phyloP scores from a whole-genome alignment of 768 basidiomycete species.

The Lactifluus piperatus region DNA sequence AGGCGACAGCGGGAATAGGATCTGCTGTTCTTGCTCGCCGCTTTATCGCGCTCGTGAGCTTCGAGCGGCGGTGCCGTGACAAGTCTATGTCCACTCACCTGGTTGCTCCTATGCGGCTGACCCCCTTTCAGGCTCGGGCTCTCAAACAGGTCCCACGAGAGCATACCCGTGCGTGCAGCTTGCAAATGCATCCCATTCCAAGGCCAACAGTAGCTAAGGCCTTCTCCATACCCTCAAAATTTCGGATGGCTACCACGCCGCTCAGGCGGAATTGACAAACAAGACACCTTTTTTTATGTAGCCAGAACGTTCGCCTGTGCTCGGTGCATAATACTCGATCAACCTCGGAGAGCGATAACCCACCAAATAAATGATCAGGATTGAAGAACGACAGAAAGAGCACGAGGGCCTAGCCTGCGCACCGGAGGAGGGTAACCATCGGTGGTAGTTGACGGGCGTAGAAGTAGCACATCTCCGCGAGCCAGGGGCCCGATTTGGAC shows the following conservation, averaged over 20 bases:
- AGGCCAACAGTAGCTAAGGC: conserved; percentile 50
- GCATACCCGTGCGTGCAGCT: conserved; percentile 46
- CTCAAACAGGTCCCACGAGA: conserved; percentile 59
- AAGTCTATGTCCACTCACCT: conserved; percentile 16
- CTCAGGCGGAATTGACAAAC: conserved; percentile 76
- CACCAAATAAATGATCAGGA: conserved; percentile 34
- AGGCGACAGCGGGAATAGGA: conserved; percentile 71
- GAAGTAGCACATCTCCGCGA: conserved; percentile 77
- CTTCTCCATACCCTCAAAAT: too few species aligned
- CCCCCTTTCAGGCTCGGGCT: conserved; percentile 37
- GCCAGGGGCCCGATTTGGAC: too few species aligned
- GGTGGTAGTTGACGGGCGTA: conserved; percentile 82
- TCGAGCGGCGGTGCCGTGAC: conserved; percentile 21
- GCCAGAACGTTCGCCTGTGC: conserved; percentile 55
- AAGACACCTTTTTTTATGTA: too few species aligned
- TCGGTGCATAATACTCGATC: conserved; percentile 34
- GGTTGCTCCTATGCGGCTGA: conserved; percentile 20
- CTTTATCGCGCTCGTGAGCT: conserved; percentile 35
- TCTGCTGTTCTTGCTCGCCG: conserved; percentile 52
- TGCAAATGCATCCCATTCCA: conserved; percentile 33
- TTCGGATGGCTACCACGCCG: too few species aligned
- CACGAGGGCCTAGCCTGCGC: conserved; percentile 67
- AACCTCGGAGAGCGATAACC: conserved; percentile 37
- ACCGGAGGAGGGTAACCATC: conserved; percentile 71
- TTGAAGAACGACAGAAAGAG: conserved; percentile 58